phyloP scores from a whole-genome alignment of 2,329 filamentous ascomycete species.

The Cladorrhinum sp. region DNA sequence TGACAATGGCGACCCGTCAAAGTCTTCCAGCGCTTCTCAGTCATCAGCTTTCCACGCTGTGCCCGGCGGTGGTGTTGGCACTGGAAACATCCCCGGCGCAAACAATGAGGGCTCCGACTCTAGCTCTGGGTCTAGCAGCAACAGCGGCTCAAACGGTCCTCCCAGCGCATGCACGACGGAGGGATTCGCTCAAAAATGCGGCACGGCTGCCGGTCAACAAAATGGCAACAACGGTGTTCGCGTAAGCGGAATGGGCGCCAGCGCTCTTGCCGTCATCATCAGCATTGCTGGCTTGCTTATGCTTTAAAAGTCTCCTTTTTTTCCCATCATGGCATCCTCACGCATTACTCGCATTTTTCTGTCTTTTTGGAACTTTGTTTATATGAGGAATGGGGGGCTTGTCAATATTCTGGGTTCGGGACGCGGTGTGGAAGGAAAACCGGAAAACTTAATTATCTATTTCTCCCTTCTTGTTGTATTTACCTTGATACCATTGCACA shows the following conservation, averaged over 20 bases:
- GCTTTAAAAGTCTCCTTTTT: conserved; percentile 23
- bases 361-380: neutral
- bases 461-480: neutral
- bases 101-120: conserved; percentile 21
- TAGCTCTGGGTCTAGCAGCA: conserved; percentile 16
- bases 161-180: conserved; percentile 33
- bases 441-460: neutral
- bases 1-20: conserved; percentile 40
- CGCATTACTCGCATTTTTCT: neutral
- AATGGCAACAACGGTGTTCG: conserved; percentile 32
- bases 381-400: neutral
- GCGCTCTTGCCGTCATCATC: conserved; percentile 37
- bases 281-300: conserved; percentile 35
- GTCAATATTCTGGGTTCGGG: neutral
- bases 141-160: neutral
- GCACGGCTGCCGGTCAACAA: conserved; percentile 10
- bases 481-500: neutral
- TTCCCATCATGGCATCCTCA: neutral
- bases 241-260: conserved; percentile 32
- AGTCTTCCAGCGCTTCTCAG: conserved; percentile 13
- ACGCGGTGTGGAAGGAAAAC: neutral
- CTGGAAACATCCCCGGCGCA: conserved; percentile 22
- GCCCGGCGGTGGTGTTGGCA: conserved; percentile 32
- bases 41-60: conserved; percentile 24
- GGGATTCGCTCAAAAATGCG: conserved; percentile 43